Percentiles rank a stretch among this genome's conserved stretches.
Evolutionary conservation across 2,329 filamentous ascomycete species (phyloP).

Genomic region (Pseudopyricularia javanii): DNA sequence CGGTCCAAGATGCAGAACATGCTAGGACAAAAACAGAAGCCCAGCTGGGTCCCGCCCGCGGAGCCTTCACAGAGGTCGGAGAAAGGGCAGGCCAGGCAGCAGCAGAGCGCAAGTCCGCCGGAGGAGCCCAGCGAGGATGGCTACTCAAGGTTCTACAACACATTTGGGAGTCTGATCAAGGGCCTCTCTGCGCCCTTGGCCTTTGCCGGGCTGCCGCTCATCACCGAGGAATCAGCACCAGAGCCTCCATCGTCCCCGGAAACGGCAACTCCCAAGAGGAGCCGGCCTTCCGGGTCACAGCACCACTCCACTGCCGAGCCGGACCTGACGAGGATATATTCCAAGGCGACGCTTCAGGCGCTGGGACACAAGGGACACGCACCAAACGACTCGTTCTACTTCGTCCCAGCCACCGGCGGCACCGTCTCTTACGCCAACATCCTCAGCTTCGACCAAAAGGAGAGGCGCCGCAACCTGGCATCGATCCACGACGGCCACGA

Average conservation of each 20-base stretch:
- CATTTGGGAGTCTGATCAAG: slow-evolving; percentile 80
- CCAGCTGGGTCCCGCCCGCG: slow-evolving; percentile 33
- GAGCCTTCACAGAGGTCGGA: slow-evolving; percentile 11
- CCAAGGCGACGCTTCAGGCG: slow-evolving; percentile 70
- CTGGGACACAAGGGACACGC: slow-evolving; percentile 57
- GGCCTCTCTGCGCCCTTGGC: slow-evolving; percentile 81
- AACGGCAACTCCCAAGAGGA: slow-evolving; percentile 22
- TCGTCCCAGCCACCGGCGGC: slow-evolving; percentile 83
- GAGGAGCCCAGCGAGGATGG: slow-evolving; percentile 50
- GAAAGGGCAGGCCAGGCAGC: not conserved
- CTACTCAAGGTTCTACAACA: slow-evolving; percentile 84
- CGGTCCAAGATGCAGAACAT: slow-evolving; percentile 42
- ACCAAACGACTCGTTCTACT: slow-evolving; percentile 73
- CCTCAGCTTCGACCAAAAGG: slow-evolving; percentile 56
- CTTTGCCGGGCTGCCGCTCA: slow-evolving; percentile 81
- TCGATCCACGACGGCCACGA: slow-evolving; percentile 26
- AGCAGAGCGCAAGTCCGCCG: not conserved
- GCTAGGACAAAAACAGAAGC: slow-evolving; percentile 40
- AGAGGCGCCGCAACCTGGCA: slow-evolving; percentile 45
- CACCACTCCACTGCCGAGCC: slow-evolving; percentile 41
- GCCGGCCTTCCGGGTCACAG: slow-evolving; percentile 14
- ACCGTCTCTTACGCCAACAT: slow-evolving; percentile 92
- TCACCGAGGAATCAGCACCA: slow-evolving; percentile 31
- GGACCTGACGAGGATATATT: slow-evolving; percentile 75
- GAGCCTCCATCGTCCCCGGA: slow-evolving; percentile 22